These are phyloP conservation scores for Yamadazyma mexicana DNA, from an alignment of 1,139 yeast species.

Conservation along the genomic window DNA sequence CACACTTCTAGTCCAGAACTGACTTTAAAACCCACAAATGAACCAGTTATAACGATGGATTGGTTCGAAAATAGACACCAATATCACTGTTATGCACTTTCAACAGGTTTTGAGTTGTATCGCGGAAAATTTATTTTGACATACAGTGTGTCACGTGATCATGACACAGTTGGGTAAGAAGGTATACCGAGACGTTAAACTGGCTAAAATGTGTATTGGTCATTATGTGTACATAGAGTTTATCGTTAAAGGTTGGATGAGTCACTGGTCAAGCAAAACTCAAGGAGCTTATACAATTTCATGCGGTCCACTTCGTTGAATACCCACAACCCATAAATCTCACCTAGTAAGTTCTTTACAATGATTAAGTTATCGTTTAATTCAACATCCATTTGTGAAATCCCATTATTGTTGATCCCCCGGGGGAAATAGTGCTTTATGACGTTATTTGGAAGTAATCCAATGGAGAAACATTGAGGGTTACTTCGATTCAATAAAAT, in stretches of 20 bases:
- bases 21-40: background rate
- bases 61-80: background rate
- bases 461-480: slow-evolving; percentile 79
- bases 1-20: background rate
- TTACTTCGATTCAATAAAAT: slow-evolving; percentile 72
- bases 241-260: slow-evolving; percentile 1
- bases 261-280: slow-evolving; percentile 47
- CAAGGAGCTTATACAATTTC: slow-evolving; percentile 57
- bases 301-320: slow-evolving; percentile 75
- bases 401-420: slow-evolving; percentile 43
- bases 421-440: slow-evolving; percentile 43
- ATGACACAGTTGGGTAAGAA: no score
- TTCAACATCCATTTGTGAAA: slow-evolving; percentile 65
- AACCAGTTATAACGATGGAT: background rate
- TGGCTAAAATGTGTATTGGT: no score
- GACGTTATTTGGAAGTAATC: slow-evolving; percentile 63
- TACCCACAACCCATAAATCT: slow-evolving; percentile 87
- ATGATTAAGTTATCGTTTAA: slow-evolving; percentile 79
- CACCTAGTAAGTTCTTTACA: slow-evolving; percentile 72
- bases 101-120: background rate
- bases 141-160: background rate
- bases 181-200: no score
- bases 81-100: background rate
- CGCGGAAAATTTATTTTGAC: background rate
- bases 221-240: background rate